phyloP scores from a whole-genome alignment of 108 stramenopile species.

The Cyclotella choctawhatcheeana region DNA sequence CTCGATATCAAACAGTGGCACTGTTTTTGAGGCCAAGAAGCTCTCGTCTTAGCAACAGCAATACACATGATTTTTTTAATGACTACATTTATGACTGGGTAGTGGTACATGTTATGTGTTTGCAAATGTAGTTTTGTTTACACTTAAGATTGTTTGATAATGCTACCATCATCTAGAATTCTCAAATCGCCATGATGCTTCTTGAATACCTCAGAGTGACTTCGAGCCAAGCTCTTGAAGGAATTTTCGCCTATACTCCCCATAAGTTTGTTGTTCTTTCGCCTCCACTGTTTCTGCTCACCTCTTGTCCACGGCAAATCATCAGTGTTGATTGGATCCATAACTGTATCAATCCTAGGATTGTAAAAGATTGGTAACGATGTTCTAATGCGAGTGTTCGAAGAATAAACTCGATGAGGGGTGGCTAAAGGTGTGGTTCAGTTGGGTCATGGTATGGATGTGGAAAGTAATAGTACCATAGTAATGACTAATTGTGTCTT shows the following conservation, averaged over 20 bases:
- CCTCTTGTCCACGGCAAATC: constrained; percentile 29
- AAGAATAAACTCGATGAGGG: constrained; percentile 65
- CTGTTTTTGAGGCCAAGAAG: not conserved
- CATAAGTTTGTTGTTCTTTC: constrained; percentile 50
- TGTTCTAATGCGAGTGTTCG: constrained; percentile 35
- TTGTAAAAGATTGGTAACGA: constrained; percentile 75
- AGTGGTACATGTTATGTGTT: too few species aligned
- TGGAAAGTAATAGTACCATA: too few species aligned
- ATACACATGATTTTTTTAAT: too few species aligned
- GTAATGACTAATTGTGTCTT: too few species aligned
- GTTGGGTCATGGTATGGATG: too few species aligned
- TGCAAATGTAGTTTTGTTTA: too few species aligned
- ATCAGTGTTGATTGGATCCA: constrained; percentile 48
- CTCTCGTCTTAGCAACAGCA: too few species aligned
- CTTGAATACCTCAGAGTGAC: constrained; percentile 61
- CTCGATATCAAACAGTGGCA: too few species aligned
- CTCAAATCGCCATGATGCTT: constrained; percentile 63
- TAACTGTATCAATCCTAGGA: constrained; percentile 59
- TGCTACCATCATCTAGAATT: constrained; percentile 55
- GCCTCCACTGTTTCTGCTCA: constrained; percentile 52
- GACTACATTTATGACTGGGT: too few species aligned
- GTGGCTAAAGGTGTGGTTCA: too few species aligned
- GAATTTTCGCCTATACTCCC: constrained; percentile 69
- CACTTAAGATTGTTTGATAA: constrained; percentile 2
- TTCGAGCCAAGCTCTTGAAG: constrained; percentile 75